A percentile compares a stretch with the other conserved stretches of the same genome.
Evolutionary conservation across 768 basidiomycete species (phyloP).

Genomic region (Phaffia australis): DNA sequence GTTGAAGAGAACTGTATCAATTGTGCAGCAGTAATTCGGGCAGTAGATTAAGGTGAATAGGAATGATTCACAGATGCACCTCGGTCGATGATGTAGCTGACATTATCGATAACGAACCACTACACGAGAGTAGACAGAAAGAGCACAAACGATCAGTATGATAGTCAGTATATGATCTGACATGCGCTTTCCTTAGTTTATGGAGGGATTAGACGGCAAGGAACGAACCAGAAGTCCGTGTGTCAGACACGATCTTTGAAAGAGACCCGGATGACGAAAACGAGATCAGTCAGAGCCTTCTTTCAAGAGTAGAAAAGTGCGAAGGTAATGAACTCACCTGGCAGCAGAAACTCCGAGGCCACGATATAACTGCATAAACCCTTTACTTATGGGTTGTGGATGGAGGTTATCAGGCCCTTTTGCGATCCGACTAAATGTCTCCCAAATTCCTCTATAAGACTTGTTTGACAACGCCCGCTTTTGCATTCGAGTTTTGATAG

Average conservation of each 20-base stretch:
- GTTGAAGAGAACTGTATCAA: no score
- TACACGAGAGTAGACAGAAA: background rate
- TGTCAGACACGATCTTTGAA: slow-evolving; percentile 9
- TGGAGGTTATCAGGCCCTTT: slow-evolving; percentile 9
- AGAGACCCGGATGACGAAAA: background rate
- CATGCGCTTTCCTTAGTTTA: background rate
- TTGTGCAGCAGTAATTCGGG: no score
- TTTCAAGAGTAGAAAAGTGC: background rate
- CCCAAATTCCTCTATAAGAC: slow-evolving; percentile 55
- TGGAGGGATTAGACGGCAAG: background rate
- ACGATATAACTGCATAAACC: slow-evolving; percentile 75
- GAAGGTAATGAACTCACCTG: slow-evolving; percentile 37
- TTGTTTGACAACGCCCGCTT: slow-evolving; percentile 77
- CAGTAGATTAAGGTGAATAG: background rate
- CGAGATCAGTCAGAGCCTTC: background rate
- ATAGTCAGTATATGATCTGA: background rate
- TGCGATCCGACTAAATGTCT: slow-evolving; percentile 31
- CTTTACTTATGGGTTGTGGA: slow-evolving; percentile 48
- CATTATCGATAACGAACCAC: slow-evolving; percentile 26
- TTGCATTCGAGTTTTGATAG: slow-evolving; percentile 73
- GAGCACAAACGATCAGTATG: background rate
- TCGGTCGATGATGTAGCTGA: slow-evolving; percentile 5
- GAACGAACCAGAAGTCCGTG: slow-evolving; percentile 19
- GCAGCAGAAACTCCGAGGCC: slow-evolving; percentile 67
- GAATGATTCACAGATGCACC: background rate